Conservation (phyloP, 345 rosid species). For the Capsella bursapastoris region DNA sequence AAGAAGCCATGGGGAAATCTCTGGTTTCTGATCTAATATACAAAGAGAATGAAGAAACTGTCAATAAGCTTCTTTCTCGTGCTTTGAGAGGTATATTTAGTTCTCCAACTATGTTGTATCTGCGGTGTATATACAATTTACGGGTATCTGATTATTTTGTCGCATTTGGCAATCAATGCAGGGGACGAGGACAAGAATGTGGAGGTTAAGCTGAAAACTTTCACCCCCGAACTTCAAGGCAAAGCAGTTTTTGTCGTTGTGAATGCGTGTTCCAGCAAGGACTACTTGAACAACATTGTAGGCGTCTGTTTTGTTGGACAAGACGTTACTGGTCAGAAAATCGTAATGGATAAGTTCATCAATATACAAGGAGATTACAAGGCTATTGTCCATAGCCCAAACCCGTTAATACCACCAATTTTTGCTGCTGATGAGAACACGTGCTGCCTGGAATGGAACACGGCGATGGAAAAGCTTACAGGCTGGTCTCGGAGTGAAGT, state of each 20-base stretch:
- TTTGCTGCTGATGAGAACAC: conserved; percentile 94
- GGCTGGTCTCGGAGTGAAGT: conserved; percentile 72
- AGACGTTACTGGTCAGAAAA: conserved; percentile 88
- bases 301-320: conserved; percentile 98
- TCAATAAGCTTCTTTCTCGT: conserved; percentile 68
- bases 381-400: conserved; percentile 91
- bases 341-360: conserved; percentile 94
- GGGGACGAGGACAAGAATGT: conserved; percentile 92
- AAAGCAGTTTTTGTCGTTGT: conserved; percentile 85
- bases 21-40: conserved; percentile 79
- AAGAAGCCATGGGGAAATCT: conserved; percentile 96
- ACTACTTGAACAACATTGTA: conserved; percentile 79
- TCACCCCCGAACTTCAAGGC: conserved; percentile 58
- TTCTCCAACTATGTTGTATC: conserved; percentile 20
- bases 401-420: conserved; percentile 93
- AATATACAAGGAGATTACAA: conserved; percentile 92
- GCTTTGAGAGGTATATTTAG: conserved; percentile 76
- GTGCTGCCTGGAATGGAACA: conserved; percentile 94
- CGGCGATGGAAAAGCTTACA: conserved; percentile 96
- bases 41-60: conserved; percentile 75
- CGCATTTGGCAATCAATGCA: conserved; percentile 46
- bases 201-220: conserved; percentile 87
- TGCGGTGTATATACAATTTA: conserved; percentile 1
- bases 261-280: conserved; percentile 95
- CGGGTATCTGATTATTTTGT: conserved; percentile 22